Evolutionary conservation across 306 rosid genomes (phyloP), one percentile per base, ranked within the genome.

Genomic region (Citrullus mucosospermus): DNA sequence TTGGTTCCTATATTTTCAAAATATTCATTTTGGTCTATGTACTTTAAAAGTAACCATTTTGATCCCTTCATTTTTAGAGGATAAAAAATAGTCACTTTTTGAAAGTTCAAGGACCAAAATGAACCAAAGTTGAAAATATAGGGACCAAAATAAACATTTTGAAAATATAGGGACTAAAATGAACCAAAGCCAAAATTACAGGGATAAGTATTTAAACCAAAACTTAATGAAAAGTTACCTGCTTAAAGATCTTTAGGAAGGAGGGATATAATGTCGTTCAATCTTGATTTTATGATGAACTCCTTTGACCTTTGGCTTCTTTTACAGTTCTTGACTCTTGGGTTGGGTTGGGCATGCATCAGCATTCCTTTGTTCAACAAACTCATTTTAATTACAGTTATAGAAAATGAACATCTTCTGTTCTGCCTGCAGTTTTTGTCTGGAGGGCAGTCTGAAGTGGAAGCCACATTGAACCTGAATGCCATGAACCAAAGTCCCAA

Each of bases 401-500:
- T 51, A 28, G 60, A 14, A 72, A 28, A 73, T 73, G 43, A 17
- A 55, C n/a, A 20, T 39, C 17, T 43, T 65, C 15, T 51, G 6
- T 51, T 78, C 13, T 30, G 34, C 68, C 36, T 18, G 57, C 93
- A 95, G 99, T 95, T 95, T 79, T 83, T 92, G 89, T 95, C 99
- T 0, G 99, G 99, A 78, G 99, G 99, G 70, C 99, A 95, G 84
- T 95, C 99, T 38, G 99, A 95, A 82, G 92, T 65, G 59, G 92
- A 95, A 82, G 99, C 99, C 5, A 95, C 97, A 38, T 81, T 95
- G 79, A 95, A 95, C 82, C 90, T 95, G 11, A 87, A 95, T 79
- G 99, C 99, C 62, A 95, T 95, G 99, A 95, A 95, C 93, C 97
- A 95, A 76, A 91, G 93, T 81, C 93, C 97, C 48, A 95, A 95